Evolutionary conservation across 768 basidiomycete species (phyloP).

Genomic region (Boletus fagicola): DNA sequence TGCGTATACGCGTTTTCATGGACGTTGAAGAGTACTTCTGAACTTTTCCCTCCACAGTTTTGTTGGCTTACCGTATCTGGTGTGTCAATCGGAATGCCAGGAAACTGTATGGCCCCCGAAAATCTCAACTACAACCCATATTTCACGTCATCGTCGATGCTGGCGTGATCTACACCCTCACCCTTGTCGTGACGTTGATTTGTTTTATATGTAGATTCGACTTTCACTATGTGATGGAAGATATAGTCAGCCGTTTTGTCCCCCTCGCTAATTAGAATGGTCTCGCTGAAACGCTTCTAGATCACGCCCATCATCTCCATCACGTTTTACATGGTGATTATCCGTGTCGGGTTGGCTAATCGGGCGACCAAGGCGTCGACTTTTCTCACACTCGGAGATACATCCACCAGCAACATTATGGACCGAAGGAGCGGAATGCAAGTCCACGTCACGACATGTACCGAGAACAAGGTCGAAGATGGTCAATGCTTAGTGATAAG

Average conservation of each 20-base stretch:
- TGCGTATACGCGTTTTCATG: background rate
- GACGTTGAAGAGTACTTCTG: background rate
- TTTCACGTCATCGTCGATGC: conserved; percentile 4
- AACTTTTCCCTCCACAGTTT: background rate
- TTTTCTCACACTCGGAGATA: background rate
- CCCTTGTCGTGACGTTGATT: background rate
- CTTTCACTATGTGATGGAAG: conserved; percentile 1
- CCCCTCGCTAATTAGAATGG: too few relatives aligned
- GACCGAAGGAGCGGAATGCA: background rate
- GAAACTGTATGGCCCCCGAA: background rate
- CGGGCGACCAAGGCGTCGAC: background rate
- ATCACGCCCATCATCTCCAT: background rate
- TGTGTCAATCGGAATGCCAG: background rate
- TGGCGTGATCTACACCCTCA: background rate
- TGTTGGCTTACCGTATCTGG: background rate
- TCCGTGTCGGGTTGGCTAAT: conserved; percentile 3
- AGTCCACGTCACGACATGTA: background rate
- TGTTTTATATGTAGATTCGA: background rate
- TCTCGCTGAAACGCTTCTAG: background rate
- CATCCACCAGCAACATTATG: background rate
- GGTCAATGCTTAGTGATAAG: background rate
- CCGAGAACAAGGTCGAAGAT: background rate
- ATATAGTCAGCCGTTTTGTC: conserved; percentile 3
- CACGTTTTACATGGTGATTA: background rate
- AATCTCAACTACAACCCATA: background rate